Evolutionary conservation across 1,284 basidiomycete species (phyloP).

Genomic region (Apiotrichum sp.): DNA sequence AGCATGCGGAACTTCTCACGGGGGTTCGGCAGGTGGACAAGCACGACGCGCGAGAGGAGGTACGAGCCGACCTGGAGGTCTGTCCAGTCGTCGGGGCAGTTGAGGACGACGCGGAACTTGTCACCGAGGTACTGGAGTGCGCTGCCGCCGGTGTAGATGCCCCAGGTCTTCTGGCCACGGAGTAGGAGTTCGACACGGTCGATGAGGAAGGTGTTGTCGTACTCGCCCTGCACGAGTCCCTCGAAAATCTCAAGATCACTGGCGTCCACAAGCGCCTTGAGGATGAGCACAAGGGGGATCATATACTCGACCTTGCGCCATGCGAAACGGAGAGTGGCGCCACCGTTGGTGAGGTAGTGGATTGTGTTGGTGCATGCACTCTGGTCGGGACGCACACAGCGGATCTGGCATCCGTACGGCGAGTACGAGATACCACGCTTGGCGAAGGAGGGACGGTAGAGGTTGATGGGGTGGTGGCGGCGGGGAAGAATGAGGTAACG

Average conservation of each 20-base stretch:
- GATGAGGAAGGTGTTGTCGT: constrained; percentile 93
- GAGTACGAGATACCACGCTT: constrained; percentile 95
- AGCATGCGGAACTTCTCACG: constrained; percentile 95
- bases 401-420: constrained; percentile 88
- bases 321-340: constrained; percentile 89
- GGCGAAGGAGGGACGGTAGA: constrained; percentile 79
- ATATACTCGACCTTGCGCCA: constrained; percentile 99
- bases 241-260: constrained; percentile 98
- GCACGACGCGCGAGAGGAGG: constrained; percentile 77
- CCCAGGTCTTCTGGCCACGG: constrained; percentile 91
- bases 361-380: constrained; percentile 89
- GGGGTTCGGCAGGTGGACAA: constrained; percentile 85
- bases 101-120: constrained; percentile 91
- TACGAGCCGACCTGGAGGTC: constrained; percentile 76
- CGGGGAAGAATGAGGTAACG: constrained; percentile 73
- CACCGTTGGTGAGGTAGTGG: constrained; percentile 95
- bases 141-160: constrained; percentile 80
- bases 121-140: constrained; percentile 96
- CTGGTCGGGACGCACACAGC: constrained; percentile 87
- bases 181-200: constrained; percentile 98
- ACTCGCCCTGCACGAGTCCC: constrained; percentile 95
- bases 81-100: constrained; percentile 87
- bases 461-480: constrained; percentile 62
- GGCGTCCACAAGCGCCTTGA: constrained; percentile 90
- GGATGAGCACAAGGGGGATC: constrained; percentile 92